Percentiles rank a stretch among this genome's conserved stretches.
Evolutionary conservation across 257 asterid genomes (phyloP).

Genomic region (Jacaranda copaia): DNA sequence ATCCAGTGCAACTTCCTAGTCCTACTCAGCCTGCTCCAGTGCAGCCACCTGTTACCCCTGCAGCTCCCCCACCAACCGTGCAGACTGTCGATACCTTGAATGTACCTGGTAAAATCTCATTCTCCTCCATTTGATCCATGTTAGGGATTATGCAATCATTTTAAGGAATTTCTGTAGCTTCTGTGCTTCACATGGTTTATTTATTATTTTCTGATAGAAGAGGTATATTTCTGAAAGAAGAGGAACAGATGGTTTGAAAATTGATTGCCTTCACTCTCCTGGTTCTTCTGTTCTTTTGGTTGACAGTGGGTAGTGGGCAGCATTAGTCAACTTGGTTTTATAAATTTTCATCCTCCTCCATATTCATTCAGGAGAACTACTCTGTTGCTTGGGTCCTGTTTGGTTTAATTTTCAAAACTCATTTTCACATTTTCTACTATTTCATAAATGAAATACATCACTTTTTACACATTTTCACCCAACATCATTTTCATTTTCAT

Average conservation of each 20-base stretch:
- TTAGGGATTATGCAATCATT: too few species aligned
- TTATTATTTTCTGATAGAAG: neutral
- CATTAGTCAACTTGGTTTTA: neutral
- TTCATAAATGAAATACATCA: too few species aligned
- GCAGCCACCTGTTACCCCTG: constrained; percentile 71
- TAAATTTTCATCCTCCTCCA: neutral
- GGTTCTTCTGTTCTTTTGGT: too few species aligned
- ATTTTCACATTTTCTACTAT: too few species aligned
- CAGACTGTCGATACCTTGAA: constrained; percentile 94
- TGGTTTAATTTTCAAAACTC: too few species aligned
- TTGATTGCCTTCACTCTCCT: too few species aligned
- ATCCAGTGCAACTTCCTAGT: constrained; percentile 69
- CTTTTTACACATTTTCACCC: too few species aligned
- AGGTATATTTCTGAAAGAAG: neutral
- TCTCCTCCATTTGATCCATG: neutral
- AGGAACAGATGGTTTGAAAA: neutral
- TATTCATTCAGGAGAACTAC: too few species aligned
- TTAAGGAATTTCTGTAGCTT: constrained; percentile 5
- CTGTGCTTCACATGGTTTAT: constrained; percentile 7
- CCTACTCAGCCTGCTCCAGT: constrained; percentile 69
- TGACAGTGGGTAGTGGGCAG: too few species aligned
- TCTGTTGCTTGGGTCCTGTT: too few species aligned
- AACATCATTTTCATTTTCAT: too few species aligned
- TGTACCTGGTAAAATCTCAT: constrained; percentile 77
- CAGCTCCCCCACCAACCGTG: constrained; percentile 96